A percentile compares a stretch with the other conserved stretches of the same genome.
Conservation (phyloP, 2,329 filamentous ascomycete genomes). For the Trichoderma guizhouense region DNA sequence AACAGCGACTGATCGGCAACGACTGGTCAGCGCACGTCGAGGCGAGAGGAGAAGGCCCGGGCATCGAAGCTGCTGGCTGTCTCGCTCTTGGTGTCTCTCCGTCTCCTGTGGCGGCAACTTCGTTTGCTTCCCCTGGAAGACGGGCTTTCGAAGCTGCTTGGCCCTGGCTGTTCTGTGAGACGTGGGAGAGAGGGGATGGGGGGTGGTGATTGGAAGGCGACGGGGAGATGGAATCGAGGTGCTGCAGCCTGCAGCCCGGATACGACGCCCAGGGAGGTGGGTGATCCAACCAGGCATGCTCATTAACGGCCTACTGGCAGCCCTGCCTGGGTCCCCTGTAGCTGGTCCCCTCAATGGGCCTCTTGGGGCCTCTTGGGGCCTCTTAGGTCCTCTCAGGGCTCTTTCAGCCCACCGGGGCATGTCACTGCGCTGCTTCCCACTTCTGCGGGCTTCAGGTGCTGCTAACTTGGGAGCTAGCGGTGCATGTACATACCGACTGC, state of each 20-base stretch:
- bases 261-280: constrained; percentile 17
- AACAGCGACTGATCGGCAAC: constrained; percentile 31
- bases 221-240: constrained; percentile 15
- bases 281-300: constrained; percentile 9
- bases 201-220: constrained; percentile 20
- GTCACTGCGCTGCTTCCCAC: constrained; percentile 4
- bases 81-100: neutral
- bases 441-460: neutral
- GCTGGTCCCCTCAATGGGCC: neutral
- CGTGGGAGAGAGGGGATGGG: constrained; percentile 18
- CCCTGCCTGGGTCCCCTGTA: neutral
- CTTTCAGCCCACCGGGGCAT: neutral
- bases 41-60: constrained; percentile 37
- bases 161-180: constrained; percentile 12
- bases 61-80: constrained; percentile 39
- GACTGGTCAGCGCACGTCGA: constrained; percentile 39
- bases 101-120: neutral
- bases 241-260: constrained; percentile 17
- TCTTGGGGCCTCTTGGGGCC: neutral
- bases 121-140: neutral
- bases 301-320: neutral
- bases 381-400: neutral
- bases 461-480: neutral
- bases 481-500: neutral
- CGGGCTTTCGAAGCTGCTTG: constrained; percentile 6